A percentile compares a stretch with the other conserved stretches of the same genome.
phyloP scores from a whole-genome alignment of 306 rosid genomes.

The Neltuma alba region DNA sequence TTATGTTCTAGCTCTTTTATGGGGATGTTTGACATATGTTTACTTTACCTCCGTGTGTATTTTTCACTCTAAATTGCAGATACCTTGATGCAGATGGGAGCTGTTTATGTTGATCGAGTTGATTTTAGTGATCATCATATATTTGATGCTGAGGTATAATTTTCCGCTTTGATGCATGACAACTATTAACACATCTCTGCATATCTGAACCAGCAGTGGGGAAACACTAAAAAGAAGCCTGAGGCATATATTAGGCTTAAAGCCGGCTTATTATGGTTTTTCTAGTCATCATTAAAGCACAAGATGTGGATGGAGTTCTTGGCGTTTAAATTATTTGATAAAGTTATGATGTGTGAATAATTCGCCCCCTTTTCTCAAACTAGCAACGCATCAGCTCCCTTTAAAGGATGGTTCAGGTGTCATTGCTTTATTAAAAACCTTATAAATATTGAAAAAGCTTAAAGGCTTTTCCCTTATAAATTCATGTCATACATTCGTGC shows the following conservation, averaged over 20 bases:
- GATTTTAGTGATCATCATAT: slow-evolving; percentile 86
- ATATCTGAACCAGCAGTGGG: neutral
- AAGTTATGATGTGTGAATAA: neutral
- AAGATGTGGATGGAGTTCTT: neutral
- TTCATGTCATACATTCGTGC: neutral
- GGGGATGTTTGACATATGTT: slow-evolving; percentile 18
- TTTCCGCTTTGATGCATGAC: slow-evolving; percentile 22
- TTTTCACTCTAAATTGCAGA: slow-evolving; percentile 42
- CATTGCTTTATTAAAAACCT: neutral
- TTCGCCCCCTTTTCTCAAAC: neutral
- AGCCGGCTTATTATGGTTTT: neutral
- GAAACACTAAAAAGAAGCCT: neutral
- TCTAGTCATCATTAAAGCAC: slow-evolving; percentile 12
- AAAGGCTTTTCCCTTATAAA: neutral
- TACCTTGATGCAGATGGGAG: slow-evolving; percentile 67
- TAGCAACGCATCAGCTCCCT: neutral
- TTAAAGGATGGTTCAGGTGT: neutral
- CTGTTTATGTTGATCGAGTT: slow-evolving; percentile 64
- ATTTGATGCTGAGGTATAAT: slow-evolving; percentile 61
- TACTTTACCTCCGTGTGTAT: slow-evolving; percentile 11
- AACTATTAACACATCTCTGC: neutral
- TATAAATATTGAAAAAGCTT: neutral
- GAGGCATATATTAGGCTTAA: neutral
- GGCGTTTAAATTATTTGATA: neutral
- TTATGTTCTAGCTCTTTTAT: neutral